Percentiles rank a stretch among this genome's conserved stretches.
phyloP scores from a whole-genome alignment of 129 eudicot genomes.

The Artemisia argyi region DNA sequence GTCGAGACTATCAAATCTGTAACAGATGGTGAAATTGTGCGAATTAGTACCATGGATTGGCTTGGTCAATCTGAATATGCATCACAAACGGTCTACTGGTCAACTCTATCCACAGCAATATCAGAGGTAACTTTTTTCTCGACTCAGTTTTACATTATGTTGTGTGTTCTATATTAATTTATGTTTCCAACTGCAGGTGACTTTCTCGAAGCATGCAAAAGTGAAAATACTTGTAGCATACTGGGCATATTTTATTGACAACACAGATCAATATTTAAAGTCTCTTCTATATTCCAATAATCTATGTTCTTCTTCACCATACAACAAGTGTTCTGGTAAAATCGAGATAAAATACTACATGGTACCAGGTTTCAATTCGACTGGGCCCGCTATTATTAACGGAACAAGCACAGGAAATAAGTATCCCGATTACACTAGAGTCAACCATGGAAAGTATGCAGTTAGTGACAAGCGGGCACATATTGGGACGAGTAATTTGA shows the following conservation, averaged over 20 bases:
- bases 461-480: constrained; percentile 67
- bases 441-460: constrained; percentile 70
- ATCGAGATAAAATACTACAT: constrained; percentile 73
- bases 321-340: constrained; percentile 68
- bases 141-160: too few relatives aligned
- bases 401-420: constrained; percentile 55
- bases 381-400: constrained; percentile 64
- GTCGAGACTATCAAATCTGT: constrained; percentile 78
- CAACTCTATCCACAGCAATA: constrained; percentile 68
- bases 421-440: constrained; percentile 60
- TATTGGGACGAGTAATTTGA: constrained; percentile 70
- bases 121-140: constrained; percentile 46
- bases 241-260: constrained; percentile 65
- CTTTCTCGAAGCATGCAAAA: constrained; percentile 74
- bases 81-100: constrained; percentile 57
- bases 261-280: constrained; percentile 73
- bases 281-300: constrained; percentile 68
- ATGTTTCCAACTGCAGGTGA: constrained; percentile 38
- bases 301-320: constrained; percentile 61
- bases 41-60: constrained; percentile 92
- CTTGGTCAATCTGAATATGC: constrained; percentile 75
- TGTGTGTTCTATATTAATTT: not conserved
- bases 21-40: constrained; percentile 46
- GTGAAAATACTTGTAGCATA: constrained; percentile 72
- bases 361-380: constrained; percentile 69